A percentile compares a stretch with the other conserved stretches of the same genome.
Evolutionary conservation across 2,329 filamentous ascomycete species (phyloP).

Genomic region (Aureobasidium lini): DNA sequence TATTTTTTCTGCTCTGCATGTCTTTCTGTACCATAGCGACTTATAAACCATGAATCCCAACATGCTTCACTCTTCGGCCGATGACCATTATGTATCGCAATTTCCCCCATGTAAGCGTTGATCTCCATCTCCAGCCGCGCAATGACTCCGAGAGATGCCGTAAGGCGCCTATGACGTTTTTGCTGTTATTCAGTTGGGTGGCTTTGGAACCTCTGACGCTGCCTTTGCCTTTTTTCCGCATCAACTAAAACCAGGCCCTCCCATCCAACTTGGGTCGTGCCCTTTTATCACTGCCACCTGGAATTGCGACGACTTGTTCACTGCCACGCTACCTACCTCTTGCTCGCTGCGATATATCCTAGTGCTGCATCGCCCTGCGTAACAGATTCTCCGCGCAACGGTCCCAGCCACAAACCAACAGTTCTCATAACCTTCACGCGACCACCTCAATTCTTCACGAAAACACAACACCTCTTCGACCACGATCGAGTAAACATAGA

Average conservation of each 20-base stretch:
- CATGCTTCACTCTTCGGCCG: background rate
- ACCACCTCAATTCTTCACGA: background rate
- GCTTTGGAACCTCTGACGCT: background rate
- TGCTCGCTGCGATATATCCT: background rate
- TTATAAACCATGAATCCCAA: background rate
- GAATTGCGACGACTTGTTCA: background rate
- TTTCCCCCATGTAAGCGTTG: background rate
- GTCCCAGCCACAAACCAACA: background rate
- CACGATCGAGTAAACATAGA: background rate
- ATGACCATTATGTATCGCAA: background rate
- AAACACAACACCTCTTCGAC: background rate
- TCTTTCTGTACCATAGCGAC: background rate
- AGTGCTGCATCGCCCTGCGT: background rate
- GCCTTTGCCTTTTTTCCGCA: slow-evolving; percentile 1
- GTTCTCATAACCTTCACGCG: background rate
- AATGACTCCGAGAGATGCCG: background rate
- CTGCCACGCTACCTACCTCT: background rate
- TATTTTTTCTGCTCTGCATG: background rate
- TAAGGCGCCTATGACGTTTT: background rate
- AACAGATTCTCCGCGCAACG: background rate
- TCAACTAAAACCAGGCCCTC: background rate
- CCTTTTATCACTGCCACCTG: background rate
- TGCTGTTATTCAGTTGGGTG: background rate
- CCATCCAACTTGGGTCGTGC: background rate
- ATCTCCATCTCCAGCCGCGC: background rate